A percentile compares a stretch with the other conserved stretches of the same genome.
These are phyloP conservation scores for Akanthomyces uredinophilus DNA, from an alignment of 2,329 filamentous ascomycete species.

Conservation along the genomic window DNA sequence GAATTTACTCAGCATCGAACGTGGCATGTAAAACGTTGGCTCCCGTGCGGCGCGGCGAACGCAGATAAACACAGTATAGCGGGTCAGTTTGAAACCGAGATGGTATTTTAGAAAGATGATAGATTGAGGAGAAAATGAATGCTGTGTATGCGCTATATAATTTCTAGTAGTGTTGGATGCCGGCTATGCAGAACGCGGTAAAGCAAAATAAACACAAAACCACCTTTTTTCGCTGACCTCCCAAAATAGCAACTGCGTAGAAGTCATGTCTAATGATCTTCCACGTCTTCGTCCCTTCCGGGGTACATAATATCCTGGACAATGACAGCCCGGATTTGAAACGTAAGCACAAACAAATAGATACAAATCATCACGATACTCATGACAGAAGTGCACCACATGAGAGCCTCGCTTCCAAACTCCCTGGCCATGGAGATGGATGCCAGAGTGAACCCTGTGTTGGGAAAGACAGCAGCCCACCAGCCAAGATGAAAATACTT, in stretches of 20 bases:
- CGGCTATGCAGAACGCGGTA: neutral
- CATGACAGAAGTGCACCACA: slow-evolving; percentile 47
- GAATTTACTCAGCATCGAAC: neutral
- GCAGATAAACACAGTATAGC: too few species aligned
- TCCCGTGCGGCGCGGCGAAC: neutral
- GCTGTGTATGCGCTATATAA: neutral
- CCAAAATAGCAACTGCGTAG: neutral
- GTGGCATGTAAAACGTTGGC: neutral
- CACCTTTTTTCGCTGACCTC: neutral
- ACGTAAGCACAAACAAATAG: slow-evolving; percentile 40
- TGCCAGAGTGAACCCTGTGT: slow-evolving; percentile 53
- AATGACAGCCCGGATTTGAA: slow-evolving; percentile 42
- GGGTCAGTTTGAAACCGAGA: too few species aligned
- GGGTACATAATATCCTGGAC: slow-evolving; percentile 53
- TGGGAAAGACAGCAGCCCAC: slow-evolving; percentile 61
- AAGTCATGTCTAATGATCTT: slow-evolving; percentile 28
- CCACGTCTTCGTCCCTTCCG: slow-evolving; percentile 48
- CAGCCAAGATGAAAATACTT: slow-evolving; percentile 56
- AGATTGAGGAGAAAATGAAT: slow-evolving; percentile 22
- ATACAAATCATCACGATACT: slow-evolving; percentile 38
- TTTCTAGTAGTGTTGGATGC: neutral
- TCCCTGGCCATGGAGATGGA: slow-evolving; percentile 50
- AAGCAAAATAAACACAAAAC: neutral
- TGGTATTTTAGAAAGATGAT: neutral
- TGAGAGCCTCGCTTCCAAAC: slow-evolving; percentile 39